phyloP scores from a whole-genome alignment of 169 alveolate species.

The Plasmodium gonderi region DNA sequence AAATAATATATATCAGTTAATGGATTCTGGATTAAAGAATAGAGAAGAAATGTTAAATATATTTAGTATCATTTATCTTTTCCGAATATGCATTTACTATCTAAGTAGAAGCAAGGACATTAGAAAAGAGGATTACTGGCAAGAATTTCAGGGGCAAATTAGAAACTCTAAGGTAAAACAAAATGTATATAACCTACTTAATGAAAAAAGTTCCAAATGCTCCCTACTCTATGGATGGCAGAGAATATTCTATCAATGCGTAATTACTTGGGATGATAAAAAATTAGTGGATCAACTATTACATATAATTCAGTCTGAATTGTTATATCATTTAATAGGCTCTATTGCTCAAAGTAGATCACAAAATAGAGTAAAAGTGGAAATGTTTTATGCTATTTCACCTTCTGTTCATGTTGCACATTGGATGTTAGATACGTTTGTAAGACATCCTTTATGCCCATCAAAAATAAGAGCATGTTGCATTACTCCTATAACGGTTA shows the following conservation, averaged over 20 bases:
- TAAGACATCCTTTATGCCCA: conserved; percentile 92
- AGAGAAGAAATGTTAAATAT: conserved; percentile 74
- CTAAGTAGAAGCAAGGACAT: conserved; percentile 84
- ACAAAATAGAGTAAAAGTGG: conserved; percentile 65
- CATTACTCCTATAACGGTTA: conserved; percentile 81
- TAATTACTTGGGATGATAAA: conserved; percentile 53
- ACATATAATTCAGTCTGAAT: conserved; percentile 81
- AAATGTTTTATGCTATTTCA: conserved; percentile 80
- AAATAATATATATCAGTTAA: conserved; percentile 12
- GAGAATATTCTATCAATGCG: conserved; percentile 81
- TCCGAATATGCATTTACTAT: conserved; percentile 87
- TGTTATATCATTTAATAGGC: conserved; percentile 84
- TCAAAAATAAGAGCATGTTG: conserved; percentile 82
- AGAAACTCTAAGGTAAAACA: conserved; percentile 58
- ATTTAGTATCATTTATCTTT: conserved; percentile 79
- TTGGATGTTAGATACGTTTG: conserved; percentile 90
- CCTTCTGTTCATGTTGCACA: conserved; percentile 90
- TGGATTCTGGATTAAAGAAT: background rate
- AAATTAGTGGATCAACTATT: conserved; percentile 55
- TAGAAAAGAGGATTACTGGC: conserved; percentile 84
- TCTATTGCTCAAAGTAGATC: conserved; percentile 84
- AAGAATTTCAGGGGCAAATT: conserved; percentile 68
- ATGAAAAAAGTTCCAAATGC: conserved; percentile 75
- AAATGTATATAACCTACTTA: conserved; percentile 72
- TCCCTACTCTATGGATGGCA: conserved; percentile 88